Evolutionary conservation across 768 basidiomycete species (phyloP).

Genomic region (Kwoniella mangroviensis): DNA sequence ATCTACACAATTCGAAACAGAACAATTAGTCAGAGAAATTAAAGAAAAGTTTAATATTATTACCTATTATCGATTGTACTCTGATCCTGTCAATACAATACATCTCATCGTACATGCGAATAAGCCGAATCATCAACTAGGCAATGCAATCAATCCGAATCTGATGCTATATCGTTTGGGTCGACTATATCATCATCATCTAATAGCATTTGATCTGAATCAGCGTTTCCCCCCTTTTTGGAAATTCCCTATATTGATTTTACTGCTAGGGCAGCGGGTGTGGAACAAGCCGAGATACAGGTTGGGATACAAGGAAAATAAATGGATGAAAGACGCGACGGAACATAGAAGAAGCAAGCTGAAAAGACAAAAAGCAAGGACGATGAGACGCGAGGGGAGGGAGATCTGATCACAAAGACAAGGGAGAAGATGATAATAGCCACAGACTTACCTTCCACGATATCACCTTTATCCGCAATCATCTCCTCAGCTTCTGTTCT

Average conservation of each 20-base stretch:
- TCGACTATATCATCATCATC: constrained; percentile 46
- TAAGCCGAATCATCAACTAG: too few species aligned
- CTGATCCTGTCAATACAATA: constrained; percentile 6
- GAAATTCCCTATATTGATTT: neutral
- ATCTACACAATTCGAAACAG: neutral
- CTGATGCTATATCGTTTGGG: constrained; percentile 49
- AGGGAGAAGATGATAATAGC: neutral
- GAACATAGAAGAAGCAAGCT: neutral
- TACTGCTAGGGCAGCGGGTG: neutral
- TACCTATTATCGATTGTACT: too few species aligned
- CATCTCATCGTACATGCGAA: neutral
- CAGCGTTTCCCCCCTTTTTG: neutral
- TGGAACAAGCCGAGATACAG: neutral
- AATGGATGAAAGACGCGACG: neutral
- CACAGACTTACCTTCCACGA: constrained; percentile 65
- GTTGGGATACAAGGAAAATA: neutral
- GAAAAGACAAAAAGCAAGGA: neutral
- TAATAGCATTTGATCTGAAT: neutral
- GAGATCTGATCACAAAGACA: neutral
- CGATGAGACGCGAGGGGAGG: neutral
- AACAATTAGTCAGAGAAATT: neutral
- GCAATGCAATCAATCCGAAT: constrained; percentile 30
- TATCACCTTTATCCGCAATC: constrained; percentile 66
- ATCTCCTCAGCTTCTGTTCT: constrained; percentile 64
- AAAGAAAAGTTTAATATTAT: neutral